phyloP scores from a whole-genome alignment of 140 eudicot genomes.

The Flaveria floridana region DNA sequence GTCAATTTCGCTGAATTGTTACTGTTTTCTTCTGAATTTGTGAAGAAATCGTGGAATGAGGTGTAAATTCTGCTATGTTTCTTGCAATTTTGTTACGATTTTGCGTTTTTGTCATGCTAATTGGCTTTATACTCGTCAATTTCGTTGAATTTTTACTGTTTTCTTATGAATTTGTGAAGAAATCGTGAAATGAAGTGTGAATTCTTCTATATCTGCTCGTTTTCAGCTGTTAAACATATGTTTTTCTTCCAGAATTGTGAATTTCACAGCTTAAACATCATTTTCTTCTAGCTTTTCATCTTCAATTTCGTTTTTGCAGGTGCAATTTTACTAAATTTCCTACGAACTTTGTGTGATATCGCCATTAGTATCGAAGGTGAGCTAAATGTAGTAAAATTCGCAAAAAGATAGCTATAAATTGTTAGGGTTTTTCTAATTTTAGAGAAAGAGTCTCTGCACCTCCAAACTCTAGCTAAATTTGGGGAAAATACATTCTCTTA shows the following conservation, averaged over 20 bases:
- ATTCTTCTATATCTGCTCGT: not conserved
- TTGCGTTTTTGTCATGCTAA: not conserved
- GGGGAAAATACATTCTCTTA: not conserved
- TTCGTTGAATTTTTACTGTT: not conserved
- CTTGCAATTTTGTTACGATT: not conserved
- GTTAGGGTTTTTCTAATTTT: conserved; percentile 30
- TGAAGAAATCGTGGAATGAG: conserved; percentile 2
- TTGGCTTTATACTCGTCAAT: not conserved
- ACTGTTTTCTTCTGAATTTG: not conserved
- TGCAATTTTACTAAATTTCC: conserved; percentile 1
- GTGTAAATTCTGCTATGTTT: not conserved
- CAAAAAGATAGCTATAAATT: not conserved
- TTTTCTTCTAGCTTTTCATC: not conserved
- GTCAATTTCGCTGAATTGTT: not conserved
- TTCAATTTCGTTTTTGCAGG: conserved; percentile 9
- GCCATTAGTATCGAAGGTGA: conserved; percentile 22
- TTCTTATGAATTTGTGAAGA: not conserved
- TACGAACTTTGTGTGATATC: not conserved
- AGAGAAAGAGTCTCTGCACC: conserved; percentile 16
- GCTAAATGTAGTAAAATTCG: conserved; percentile 26
- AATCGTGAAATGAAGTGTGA: not conserved
- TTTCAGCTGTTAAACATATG: conserved; percentile 19
- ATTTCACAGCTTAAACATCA: conserved; percentile 2
- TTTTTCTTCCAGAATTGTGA: not conserved
- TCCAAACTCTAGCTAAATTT: conserved; percentile 19